A percentile compares a stretch with the other conserved stretches of the same genome.
Conservation (phyloP, 2,329 filamentous ascomycete genomes). For the Fusarium acutatum region DNA sequence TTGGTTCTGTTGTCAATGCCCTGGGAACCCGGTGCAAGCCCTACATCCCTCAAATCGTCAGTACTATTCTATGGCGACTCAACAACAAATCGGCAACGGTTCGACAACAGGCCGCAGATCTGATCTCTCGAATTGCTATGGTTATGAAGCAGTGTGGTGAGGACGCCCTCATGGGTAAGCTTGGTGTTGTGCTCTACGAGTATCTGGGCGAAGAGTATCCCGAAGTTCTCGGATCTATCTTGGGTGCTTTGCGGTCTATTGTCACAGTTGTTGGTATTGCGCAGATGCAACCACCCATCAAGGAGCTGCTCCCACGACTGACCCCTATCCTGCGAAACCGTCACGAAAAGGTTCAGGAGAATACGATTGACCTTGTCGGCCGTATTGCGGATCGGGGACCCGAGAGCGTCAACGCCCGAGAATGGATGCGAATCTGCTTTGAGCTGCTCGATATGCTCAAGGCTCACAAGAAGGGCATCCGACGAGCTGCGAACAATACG, state of each 20-base stretch:
- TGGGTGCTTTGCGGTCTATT: slow-evolving; percentile 93
- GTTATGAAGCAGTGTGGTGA: slow-evolving; percentile 99
- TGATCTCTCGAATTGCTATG: slow-evolving; percentile 96
- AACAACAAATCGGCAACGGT: slow-evolving; percentile 99
- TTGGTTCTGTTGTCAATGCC: slow-evolving; percentile 96
- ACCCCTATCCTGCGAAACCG: slow-evolving; percentile 98
- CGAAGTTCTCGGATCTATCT: slow-evolving; percentile 94
- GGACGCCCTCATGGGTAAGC: slow-evolving; percentile 93
- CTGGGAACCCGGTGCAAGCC: slow-evolving; percentile 93
- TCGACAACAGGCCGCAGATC: slow-evolving; percentile 93
- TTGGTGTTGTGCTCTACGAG: slow-evolving; percentile 94
- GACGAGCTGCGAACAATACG: slow-evolving; percentile 97
- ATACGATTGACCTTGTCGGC: slow-evolving; percentile 96
- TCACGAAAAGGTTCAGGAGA: slow-evolving; percentile 99
- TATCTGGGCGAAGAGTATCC: slow-evolving; percentile 99
- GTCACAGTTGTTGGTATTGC: slow-evolving; percentile 98
- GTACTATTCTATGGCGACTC: slow-evolving; percentile 92
- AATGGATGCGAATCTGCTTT: slow-evolving; percentile 99
- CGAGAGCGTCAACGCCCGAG: slow-evolving; percentile 93
- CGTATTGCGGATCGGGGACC: slow-evolving; percentile 97
- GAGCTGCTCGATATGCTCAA: slow-evolving; percentile 99
- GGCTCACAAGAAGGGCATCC: slow-evolving; percentile 99
- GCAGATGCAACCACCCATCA: slow-evolving; percentile 98
- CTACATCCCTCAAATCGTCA: slow-evolving; percentile 96
- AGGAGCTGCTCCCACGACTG: slow-evolving; percentile 90